phyloP scores from a whole-genome alignment of 192 early-diverging fungal species.

The Coemansia sp. region DNA sequence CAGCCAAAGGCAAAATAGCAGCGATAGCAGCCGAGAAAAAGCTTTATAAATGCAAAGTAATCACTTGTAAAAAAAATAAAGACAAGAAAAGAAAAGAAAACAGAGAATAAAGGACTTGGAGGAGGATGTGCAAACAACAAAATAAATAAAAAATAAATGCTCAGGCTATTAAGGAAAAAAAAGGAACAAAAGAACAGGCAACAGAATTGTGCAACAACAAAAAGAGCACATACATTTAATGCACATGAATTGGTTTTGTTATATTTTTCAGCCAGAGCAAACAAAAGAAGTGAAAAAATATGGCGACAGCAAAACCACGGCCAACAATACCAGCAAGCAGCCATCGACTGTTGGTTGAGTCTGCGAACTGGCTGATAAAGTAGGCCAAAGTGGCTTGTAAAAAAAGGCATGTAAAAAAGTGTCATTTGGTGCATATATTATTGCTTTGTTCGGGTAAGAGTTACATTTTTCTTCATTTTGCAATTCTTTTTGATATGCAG shows the following conservation, averaged over 20 bases:
- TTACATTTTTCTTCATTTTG: neutral
- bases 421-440: neutral
- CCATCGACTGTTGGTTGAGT: too few relatives aligned
- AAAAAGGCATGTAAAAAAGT: neutral
- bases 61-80: neutral
- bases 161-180: neutral
- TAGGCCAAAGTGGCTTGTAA: neutral
- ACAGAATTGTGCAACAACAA: neutral
- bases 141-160: neutral
- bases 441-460: too few relatives aligned
- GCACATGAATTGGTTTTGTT: neutral
- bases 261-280: neutral
- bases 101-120: neutral
- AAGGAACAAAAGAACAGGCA: neutral
- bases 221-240: neutral
- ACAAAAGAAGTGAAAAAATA: neutral
- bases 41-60: too few relatives aligned
- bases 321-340: too few relatives aligned
- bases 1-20: neutral
- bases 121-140: neutral
- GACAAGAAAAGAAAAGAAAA: constrained; percentile 4
- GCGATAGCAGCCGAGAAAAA: too few relatives aligned
- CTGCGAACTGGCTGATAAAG: too few relatives aligned
- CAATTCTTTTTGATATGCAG: too few relatives aligned
- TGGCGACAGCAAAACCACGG: too few relatives aligned